Evolutionary conservation across 257 asterid genomes (phyloP).

Genomic region (Solanum arcanum): DNA sequence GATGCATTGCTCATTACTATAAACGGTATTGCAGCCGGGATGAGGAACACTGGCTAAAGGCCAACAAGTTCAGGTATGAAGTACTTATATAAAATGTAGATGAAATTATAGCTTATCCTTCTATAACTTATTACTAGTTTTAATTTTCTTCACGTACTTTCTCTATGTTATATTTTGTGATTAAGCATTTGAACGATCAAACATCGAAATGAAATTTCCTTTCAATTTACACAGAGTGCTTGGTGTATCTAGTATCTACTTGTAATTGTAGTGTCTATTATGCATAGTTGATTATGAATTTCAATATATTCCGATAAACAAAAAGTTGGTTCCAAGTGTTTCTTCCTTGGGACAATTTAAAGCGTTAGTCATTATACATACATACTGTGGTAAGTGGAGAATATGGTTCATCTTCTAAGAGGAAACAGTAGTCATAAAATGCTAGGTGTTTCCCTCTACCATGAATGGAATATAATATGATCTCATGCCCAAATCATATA

Average conservation of each 20-base stretch:
- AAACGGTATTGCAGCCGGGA: slow-evolving; percentile 97
- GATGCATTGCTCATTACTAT: slow-evolving; percentile 83
- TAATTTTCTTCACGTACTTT: neutral
- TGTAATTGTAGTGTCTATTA: no score
- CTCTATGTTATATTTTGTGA: neutral
- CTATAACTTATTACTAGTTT: neutral
- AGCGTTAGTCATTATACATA: neutral
- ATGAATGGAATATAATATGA: neutral
- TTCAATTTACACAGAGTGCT: neutral
- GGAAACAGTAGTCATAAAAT: neutral
- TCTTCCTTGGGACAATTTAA: neutral
- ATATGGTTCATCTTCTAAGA: neutral
- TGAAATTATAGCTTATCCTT: neutral
- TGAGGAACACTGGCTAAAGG: slow-evolving; percentile 82
- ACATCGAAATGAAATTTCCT: neutral
- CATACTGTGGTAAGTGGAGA: neutral
- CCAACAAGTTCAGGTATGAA: neutral
- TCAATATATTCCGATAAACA: neutral
- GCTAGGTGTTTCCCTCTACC: neutral
- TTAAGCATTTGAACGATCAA: neutral
- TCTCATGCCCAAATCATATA: neutral
- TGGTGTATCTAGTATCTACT: no score
- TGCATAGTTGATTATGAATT: no score
- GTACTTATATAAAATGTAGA: neutral
- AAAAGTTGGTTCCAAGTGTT: neutral